Conservation (phyloP, 768 basidiomycete species). For the Dacryopinax spathularia region DNA sequence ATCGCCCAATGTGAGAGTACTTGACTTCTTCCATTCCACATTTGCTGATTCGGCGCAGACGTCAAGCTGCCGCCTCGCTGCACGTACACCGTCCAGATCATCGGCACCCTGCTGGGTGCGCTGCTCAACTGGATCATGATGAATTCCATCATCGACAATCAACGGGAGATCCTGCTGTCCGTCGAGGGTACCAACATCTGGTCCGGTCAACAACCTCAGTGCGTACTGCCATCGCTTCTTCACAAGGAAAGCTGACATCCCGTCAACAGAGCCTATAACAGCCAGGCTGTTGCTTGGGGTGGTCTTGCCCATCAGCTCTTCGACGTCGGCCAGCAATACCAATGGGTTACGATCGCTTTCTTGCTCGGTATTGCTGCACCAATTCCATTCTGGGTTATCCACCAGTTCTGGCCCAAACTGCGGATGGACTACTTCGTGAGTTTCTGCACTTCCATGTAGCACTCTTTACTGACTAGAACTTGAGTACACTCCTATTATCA, state of each 20-base stretch:
- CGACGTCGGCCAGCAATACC: slow-evolving; percentile 34
- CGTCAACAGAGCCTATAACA: slow-evolving; percentile 27
- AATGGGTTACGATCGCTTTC: slow-evolving; percentile 37
- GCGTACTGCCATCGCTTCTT: slow-evolving; percentile 13
- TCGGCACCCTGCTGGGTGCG: slow-evolving; percentile 41
- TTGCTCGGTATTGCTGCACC: slow-evolving; percentile 37
- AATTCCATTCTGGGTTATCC: slow-evolving; percentile 38
- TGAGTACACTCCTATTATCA: slow-evolving; percentile 33
- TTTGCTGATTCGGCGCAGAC: slow-evolving; percentile 18
- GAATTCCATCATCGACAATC: slow-evolving; percentile 41
- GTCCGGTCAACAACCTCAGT: slow-evolving; percentile 15
- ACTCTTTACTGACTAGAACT: not conserved
- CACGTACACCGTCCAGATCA: slow-evolving; percentile 44
- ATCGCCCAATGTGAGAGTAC: slow-evolving; percentile 35
- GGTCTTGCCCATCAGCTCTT: slow-evolving; percentile 37
- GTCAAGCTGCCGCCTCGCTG: slow-evolving; percentile 51
- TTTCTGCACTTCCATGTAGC: not conserved
- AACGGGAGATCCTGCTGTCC: slow-evolving; percentile 37
- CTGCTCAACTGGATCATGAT: slow-evolving; percentile 41
- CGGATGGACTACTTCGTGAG: slow-evolving; percentile 30
- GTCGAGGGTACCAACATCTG: slow-evolving; percentile 51
- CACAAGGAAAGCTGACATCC: too few species aligned
- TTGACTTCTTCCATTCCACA: not conserved
- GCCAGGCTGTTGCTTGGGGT: slow-evolving; percentile 42
- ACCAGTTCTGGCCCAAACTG: slow-evolving; percentile 33